Conservation (phyloP, 2,329 filamentous ascomycete species). For the Cercospora sp. region DNA sequence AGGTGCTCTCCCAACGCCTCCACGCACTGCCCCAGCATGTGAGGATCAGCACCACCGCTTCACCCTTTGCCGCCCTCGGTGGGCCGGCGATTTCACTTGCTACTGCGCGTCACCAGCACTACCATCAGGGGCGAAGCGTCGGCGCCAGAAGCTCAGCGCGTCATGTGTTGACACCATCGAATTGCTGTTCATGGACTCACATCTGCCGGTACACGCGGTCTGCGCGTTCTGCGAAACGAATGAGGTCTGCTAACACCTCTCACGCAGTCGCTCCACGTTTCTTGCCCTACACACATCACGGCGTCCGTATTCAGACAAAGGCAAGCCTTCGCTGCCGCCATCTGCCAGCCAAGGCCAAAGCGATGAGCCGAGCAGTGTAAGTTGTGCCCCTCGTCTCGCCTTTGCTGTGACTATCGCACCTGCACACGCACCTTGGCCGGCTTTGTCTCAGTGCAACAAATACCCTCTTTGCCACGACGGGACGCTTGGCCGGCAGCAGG, state of each 20-base stretch:
- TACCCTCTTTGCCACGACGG: background rate
- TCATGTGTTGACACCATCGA: background rate
- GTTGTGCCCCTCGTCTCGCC: constrained; percentile 15
- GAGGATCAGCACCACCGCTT: background rate
- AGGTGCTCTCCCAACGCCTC: constrained; percentile 7
- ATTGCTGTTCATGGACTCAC: background rate
- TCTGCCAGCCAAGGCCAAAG: constrained; percentile 9
- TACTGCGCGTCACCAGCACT: background rate
- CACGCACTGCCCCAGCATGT: constrained; percentile 12
- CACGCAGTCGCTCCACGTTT: background rate
- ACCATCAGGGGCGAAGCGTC: constrained; percentile 16
- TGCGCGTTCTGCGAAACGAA: background rate
- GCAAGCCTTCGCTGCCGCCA: constrained; percentile 18
- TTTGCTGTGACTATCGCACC: constrained; percentile 3
- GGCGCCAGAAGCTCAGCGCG: constrained; percentile 5
- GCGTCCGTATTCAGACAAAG: constrained; percentile 20
- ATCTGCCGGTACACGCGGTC: constrained; percentile 4
- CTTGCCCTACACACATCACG: constrained; percentile 5
- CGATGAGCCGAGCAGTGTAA: constrained; percentile 25
- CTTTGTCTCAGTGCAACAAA: constrained; percentile 12
- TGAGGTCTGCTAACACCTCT: background rate
- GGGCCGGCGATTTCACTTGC: background rate
- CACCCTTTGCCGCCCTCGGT: background rate
- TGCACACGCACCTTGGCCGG: background rate
- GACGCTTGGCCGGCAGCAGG: background rate